phyloP scores from a whole-genome alignment of 495 filamentous ascomycete genomes.

The Aeminium ludgeri region DNA sequence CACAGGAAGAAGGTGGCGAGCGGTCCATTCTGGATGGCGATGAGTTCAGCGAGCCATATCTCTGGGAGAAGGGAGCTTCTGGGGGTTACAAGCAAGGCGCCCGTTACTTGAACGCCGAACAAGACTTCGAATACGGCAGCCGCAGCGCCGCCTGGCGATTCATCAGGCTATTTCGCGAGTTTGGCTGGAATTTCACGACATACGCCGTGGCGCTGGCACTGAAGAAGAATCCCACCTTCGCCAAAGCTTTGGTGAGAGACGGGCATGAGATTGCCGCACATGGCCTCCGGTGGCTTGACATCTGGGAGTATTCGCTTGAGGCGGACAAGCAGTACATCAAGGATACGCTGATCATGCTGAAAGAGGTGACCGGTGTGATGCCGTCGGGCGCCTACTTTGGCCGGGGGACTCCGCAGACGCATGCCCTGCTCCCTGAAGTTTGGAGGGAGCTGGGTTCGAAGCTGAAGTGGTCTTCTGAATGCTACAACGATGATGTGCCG shows the following conservation, averaged over 20 bases:
- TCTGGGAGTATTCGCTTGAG: slow-evolving; percentile 20
- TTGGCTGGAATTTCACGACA: slow-evolving; percentile 21
- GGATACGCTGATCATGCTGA: slow-evolving; percentile 16
- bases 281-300: slow-evolving; percentile 21
- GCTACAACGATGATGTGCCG: slow-evolving; percentile 23
- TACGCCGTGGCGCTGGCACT: slow-evolving; percentile 21
- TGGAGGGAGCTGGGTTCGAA: slow-evolving; percentile 17
- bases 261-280: slow-evolving; percentile 22
- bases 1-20: slow-evolving; percentile 20
- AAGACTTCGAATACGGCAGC: slow-evolving; percentile 23
- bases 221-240: slow-evolving; percentile 19
- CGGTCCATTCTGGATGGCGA: slow-evolving; percentile 19
- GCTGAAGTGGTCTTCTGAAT: slow-evolving; percentile 18
- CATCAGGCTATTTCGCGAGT: slow-evolving; percentile 20
- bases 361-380: slow-evolving; percentile 19
- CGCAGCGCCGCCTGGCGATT: slow-evolving; percentile 19
- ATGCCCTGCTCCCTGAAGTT: slow-evolving; percentile 15
- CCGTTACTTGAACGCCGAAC: slow-evolving; percentile 20
- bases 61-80: slow-evolving; percentile 21
- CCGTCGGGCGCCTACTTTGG: slow-evolving; percentile 23
- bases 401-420: slow-evolving; percentile 20
- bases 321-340: slow-evolving; percentile 21
- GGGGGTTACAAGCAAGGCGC: slow-evolving; percentile 18
- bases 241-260: slow-evolving; percentile 17
- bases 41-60: slow-evolving; percentile 18